These are phyloP conservation scores for Pterocarpus santalinus DNA, from an alignment of 306 rosid species.

Conservation along the genomic window DNA sequence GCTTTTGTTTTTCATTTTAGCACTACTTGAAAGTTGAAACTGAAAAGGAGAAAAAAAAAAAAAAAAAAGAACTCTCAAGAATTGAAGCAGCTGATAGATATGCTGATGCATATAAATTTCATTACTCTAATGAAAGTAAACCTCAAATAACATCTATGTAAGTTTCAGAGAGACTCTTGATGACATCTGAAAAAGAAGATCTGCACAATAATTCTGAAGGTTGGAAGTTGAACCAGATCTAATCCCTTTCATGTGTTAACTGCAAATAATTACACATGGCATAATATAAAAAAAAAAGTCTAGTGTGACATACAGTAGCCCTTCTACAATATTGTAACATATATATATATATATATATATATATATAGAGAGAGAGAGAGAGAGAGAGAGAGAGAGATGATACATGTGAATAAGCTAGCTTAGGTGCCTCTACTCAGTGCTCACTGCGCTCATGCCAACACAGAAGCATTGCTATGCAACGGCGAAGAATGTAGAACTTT, in stretches of 20 bases:
- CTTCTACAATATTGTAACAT: conserved; percentile 26
- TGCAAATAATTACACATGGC: conserved; percentile 11
- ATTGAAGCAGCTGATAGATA: conserved; percentile 21
- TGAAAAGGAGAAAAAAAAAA: not conserved
- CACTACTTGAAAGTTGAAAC: not conserved
- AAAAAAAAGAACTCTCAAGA: not conserved
- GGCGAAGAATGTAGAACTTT: conserved; percentile 51
- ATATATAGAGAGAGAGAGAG: not conserved
- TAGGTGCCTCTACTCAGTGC: conserved; percentile 19
- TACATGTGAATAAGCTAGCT: not conserved
- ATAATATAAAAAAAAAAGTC: conserved; percentile 24
- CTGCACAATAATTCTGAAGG: conserved; percentile 20
- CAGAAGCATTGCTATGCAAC: conserved; percentile 47
- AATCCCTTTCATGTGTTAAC: conserved; percentile 32
- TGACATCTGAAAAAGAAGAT: conserved; percentile 35
- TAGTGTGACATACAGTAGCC: conserved; percentile 27
- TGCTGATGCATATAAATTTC: conserved; percentile 26
- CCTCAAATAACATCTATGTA: not conserved
- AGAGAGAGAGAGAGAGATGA: conserved; percentile 6
- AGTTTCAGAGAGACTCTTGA: conserved; percentile 20
- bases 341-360: not conserved
- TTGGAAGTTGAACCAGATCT: conserved; percentile 20
- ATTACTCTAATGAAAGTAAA: not conserved
- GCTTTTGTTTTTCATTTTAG: conserved; percentile 3
- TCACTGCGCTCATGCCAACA: conserved; percentile 43